Base-by-base conservation (phyloP, 78 protist species). In the Dictyostelium purpureum region DNA sequence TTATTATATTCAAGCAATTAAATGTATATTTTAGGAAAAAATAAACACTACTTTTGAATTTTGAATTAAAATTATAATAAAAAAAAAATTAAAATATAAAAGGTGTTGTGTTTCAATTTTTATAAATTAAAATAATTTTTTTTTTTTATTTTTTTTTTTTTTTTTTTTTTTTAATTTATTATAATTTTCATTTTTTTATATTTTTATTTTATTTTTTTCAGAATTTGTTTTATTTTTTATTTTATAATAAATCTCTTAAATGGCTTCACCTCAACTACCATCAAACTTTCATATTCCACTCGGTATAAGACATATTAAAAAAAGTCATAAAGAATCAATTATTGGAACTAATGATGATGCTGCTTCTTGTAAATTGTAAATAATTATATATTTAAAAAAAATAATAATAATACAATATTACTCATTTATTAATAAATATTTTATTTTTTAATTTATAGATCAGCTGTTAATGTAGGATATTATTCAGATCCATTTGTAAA, bases 301-400 rank as follows among this genome's bases (percentile, higher is more conserved):
- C 7, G 12, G 7, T 47, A 10, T 14, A 63, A 63, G 38, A 16
- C 21, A 52, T 40, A 51, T 52, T 40, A 71, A 35, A 16, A 51
- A 38, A 71, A 45, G 38, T 35, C 92, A 85, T 43, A 73, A 42
- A 31, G 92, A 85, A 61, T 73, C 94, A 4, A 83, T 90, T 38
- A 90, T 90, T 18, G 87, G 89, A 4, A 90, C 94, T 4, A 90
- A 90, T 63, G 94, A 90, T 52, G 94, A 90, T 52, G 94, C 94
- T 24, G 89, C 94, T 4, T 56, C 79, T 35, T 90, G 94, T 49
- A 90, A 90, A 78, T 52, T 66, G 91, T 83, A 52, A 10, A 35
- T 2, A 66, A 21, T 6, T 26, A 4, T 35, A 18, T 28, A 10
- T 28, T 18, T 33, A 67, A 81, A 38, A 66, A 26, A 35, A 52